These are phyloP conservation scores for Saccharomycopsis amapae DNA, from an alignment of 805 yeast species.

Conservation along the genomic window DNA sequence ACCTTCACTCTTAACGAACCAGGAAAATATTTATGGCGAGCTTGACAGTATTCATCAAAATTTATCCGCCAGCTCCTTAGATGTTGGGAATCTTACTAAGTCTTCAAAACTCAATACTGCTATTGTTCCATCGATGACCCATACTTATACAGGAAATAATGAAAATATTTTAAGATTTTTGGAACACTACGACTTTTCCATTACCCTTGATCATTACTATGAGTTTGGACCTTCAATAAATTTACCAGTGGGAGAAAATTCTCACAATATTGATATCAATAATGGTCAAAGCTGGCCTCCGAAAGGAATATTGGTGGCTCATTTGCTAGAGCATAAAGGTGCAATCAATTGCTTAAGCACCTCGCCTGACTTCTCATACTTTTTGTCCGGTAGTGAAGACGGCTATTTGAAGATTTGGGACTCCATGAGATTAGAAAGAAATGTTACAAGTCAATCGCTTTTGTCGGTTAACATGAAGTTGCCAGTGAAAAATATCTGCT, in stretches of 20 bases:
- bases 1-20: conserved; percentile 33
- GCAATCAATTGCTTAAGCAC: conserved; percentile 51
- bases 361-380: conserved; percentile 55
- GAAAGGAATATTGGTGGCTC: conserved; percentile 52
- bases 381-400: conserved; percentile 70
- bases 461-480: conserved; percentile 42
- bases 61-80: conserved; percentile 5
- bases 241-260: background rate
- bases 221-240: conserved; percentile 53
- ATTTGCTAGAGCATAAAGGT: conserved; percentile 54
- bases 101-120: conserved; percentile 26
- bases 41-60: conserved; percentile 24
- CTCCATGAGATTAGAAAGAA: conserved; percentile 51
- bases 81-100: background rate
- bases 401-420: conserved; percentile 82
- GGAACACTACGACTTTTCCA: conserved; percentile 45
- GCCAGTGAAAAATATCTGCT: conserved; percentile 41
- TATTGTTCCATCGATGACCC: conserved; percentile 30
- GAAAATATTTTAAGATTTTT: conserved; percentile 55
- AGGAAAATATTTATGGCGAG: conserved; percentile 42
- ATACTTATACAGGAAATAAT: conserved; percentile 63
- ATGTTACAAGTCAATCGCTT: conserved; percentile 45
- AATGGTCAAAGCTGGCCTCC: conserved; percentile 30
- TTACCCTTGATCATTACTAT: conserved; percentile 49
- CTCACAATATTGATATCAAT: background rate